Conservation (phyloP, 352 stramenopile species). For the Pythium phragmitis region DNA sequence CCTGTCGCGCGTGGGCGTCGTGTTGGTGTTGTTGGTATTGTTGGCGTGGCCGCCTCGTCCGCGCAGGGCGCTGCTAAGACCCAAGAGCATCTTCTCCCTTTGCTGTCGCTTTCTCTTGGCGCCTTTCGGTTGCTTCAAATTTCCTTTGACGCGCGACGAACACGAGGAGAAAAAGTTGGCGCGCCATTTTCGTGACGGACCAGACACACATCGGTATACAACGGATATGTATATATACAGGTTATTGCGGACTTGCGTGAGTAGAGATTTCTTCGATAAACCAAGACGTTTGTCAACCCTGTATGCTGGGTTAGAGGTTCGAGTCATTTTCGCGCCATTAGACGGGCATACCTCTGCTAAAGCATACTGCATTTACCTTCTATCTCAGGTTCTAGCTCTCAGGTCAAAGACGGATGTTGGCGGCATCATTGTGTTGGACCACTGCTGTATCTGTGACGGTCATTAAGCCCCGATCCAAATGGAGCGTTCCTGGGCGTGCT, state of each 20-base stretch:
- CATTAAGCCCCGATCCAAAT: too few relatives aligned
- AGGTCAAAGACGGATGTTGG: too few relatives aligned
- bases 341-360: background rate
- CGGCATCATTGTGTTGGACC: too few relatives aligned
- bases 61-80: conserved; percentile 28
- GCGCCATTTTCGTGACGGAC: conserved; percentile 1
- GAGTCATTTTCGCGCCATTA: conserved; percentile 9
- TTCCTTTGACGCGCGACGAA: too few relatives aligned
- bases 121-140: too few relatives aligned
- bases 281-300: conserved; percentile 6
- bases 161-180: conserved; percentile 3
- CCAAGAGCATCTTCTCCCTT: conserved; percentile 19
- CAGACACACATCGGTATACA: background rate
- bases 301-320: conserved; percentile 14
- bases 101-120: background rate
- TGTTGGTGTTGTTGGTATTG: background rate
- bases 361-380: background rate
- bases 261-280: background rate
- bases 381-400: too few relatives aligned
- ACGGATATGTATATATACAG: conserved; percentile 3
- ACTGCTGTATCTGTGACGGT: too few relatives aligned
- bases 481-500: too few relatives aligned
- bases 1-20: background rate
- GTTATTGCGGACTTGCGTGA: background rate
- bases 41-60: conserved; percentile 2